Conservation (phyloP, 2,329 filamentous ascomycete genomes). For the Coniosporium tulheliwenetii region DNA sequence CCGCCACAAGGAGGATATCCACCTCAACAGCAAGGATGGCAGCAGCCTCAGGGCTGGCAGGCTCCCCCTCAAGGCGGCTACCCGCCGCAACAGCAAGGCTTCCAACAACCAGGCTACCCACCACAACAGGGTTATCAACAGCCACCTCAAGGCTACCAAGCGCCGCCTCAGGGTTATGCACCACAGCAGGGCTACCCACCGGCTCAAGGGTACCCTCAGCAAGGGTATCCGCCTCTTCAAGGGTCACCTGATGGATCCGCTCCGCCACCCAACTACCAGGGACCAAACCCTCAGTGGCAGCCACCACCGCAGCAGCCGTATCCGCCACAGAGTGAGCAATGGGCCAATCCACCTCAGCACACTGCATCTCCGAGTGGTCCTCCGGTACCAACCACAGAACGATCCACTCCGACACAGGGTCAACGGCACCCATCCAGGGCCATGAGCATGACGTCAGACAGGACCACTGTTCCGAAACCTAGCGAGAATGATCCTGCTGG, state of each 20-base stretch:
- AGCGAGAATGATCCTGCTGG: no score
- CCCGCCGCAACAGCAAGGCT: conserved; percentile 3
- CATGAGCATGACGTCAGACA: no score
- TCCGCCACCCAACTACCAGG: conserved; percentile 3
- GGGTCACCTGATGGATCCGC: not conserved
- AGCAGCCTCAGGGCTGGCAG: conserved; percentile 1
- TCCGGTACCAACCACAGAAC: no score
- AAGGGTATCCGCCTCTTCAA: conserved; percentile 1
- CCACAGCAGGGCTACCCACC: conserved; percentile 8
- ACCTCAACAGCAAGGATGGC: conserved; percentile 3
- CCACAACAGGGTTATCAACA: conserved; percentile 13
- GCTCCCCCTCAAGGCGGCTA: conserved; percentile 1
- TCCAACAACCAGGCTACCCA: conserved; percentile 3
- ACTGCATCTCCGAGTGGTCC: no score
- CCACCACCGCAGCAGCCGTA: conserved; percentile 7
- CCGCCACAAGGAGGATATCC: conserved; percentile 1
- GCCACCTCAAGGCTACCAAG: conserved; percentile 3
- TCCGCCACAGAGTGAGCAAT: conserved; percentile 8
- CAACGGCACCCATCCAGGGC: no score
- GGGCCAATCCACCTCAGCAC: not conserved
- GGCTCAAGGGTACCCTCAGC: conserved; percentile 2
- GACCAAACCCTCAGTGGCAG: conserved; percentile 6
- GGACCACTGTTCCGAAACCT: no score
- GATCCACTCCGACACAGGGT: no score
- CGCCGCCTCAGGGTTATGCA: conserved; percentile 3